Percentiles rank a stretch among this genome's conserved stretches.
Evolutionary conservation across 306 rosid species (phyloP).

Genomic region (Prunus armeniaca): DNA sequence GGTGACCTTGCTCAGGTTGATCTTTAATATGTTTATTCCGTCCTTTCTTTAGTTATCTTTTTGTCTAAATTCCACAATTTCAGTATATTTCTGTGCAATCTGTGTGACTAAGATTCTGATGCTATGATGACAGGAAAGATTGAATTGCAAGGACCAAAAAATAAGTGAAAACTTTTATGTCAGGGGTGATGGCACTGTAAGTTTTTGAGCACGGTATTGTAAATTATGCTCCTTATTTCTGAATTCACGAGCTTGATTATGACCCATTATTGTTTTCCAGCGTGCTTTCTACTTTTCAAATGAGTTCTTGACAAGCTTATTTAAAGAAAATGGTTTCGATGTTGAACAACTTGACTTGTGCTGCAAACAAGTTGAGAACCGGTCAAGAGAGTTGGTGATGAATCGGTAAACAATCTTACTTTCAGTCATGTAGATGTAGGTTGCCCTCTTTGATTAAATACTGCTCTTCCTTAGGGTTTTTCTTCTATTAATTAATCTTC

Average conservation of each 20-base stretch:
- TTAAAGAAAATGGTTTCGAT: slow-evolving; percentile 76
- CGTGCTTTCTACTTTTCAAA: slow-evolving; percentile 92
- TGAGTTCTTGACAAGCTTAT: slow-evolving; percentile 71
- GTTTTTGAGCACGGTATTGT: slow-evolving; percentile 28
- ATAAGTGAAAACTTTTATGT: slow-evolving; percentile 86
- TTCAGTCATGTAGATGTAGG: neutral
- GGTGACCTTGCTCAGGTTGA: slow-evolving; percentile 99
- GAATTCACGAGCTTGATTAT: neutral
- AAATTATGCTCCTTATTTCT: slow-evolving; percentile 21
- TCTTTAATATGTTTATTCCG: slow-evolving; percentile 10
- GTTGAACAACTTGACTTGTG: slow-evolving; percentile 61
- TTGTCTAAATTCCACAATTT: neutral
- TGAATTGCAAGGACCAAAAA: slow-evolving; percentile 82
- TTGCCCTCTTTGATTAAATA: neutral
- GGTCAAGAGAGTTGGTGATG: slow-evolving; percentile 81
- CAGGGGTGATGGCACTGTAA: slow-evolving; percentile 95
- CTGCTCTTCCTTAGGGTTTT: neutral
- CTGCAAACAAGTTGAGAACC: slow-evolving; percentile 97
- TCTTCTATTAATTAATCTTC: neutral
- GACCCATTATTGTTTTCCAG: slow-evolving; percentile 42
- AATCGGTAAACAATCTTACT: slow-evolving; percentile 54
- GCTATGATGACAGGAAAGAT: slow-evolving; percentile 58
- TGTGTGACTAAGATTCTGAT: neutral
- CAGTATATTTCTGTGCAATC: neutral
- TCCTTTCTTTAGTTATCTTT: slow-evolving; percentile 1